Evolutionary conservation across 208 protist species (phyloP).

Genomic region (Trypanosoma cruzi): DNA sequence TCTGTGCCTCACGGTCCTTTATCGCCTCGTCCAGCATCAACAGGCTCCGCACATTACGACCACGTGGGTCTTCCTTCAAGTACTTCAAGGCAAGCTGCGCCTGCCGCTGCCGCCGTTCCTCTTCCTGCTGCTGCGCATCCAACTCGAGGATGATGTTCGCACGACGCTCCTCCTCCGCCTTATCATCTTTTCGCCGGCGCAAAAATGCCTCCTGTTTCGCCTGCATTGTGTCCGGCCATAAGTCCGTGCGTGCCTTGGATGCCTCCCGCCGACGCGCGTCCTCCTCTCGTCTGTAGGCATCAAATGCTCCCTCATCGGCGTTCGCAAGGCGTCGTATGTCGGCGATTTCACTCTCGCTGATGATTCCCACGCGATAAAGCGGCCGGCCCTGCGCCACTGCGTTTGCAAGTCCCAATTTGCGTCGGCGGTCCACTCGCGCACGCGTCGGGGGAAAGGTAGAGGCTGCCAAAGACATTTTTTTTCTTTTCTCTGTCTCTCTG

Average conservation of each 20-base stretch:
- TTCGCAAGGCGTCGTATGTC: slow-evolving; percentile 62
- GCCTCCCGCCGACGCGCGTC: slow-evolving; percentile 39
- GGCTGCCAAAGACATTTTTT: slow-evolving; percentile 3
- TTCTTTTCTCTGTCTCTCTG: background rate
- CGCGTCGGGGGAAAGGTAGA: slow-evolving; percentile 32
- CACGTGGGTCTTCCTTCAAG: slow-evolving; percentile 77
- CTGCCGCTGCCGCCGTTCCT: slow-evolving; percentile 49
- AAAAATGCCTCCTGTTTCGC: slow-evolving; percentile 66
- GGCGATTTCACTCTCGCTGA: slow-evolving; percentile 75
- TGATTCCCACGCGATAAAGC: slow-evolving; percentile 54
- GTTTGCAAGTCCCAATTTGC: slow-evolving; percentile 78
- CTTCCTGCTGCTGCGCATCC: slow-evolving; percentile 55
- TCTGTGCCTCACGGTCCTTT: slow-evolving; percentile 69
- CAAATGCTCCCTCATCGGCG: slow-evolving; percentile 19
- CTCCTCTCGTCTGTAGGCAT: slow-evolving; percentile 32
- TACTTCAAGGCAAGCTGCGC: slow-evolving; percentile 49
- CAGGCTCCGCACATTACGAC: slow-evolving; percentile 60
- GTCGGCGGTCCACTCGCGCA: slow-evolving; percentile 59
- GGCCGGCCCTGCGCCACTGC: slow-evolving; percentile 73
- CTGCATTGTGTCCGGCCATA: slow-evolving; percentile 76
- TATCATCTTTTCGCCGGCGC: slow-evolving; percentile 37
- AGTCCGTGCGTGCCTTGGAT: slow-evolving; percentile 43
- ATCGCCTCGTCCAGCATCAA: slow-evolving; percentile 63
- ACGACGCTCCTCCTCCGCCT: slow-evolving; percentile 59
- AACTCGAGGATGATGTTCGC: slow-evolving; percentile 59